Evolutionary conservation across 257 asterid species (phyloP).

Genomic region (Solanum pinnatisectum): DNA sequence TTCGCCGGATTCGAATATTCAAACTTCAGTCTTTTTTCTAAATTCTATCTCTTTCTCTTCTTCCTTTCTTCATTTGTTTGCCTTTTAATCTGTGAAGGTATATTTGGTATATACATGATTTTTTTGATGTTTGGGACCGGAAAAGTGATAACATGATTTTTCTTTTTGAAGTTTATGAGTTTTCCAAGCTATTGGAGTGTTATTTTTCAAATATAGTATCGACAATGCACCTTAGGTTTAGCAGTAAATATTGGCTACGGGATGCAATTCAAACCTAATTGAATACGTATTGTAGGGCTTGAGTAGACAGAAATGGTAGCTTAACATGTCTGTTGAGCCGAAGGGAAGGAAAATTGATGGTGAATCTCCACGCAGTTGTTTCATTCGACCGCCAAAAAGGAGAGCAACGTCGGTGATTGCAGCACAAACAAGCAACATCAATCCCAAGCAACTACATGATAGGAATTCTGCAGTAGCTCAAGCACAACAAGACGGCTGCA

Average conservation of each 20-base stretch:
- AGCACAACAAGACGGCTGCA: constrained; percentile 55
- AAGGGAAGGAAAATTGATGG: constrained; percentile 37
- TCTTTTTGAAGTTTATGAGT: neutral
- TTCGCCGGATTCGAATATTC: neutral
- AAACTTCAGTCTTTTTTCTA: neutral
- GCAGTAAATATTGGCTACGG: neutral
- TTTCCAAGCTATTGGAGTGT: neutral
- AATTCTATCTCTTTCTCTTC: neutral
- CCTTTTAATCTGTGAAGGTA: neutral
- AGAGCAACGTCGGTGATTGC: constrained; percentile 12
- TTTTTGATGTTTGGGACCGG: neutral
- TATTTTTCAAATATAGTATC: neutral
- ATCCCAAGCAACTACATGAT: constrained; percentile 35
- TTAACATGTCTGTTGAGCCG: constrained; percentile 5
- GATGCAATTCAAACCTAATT: neutral
- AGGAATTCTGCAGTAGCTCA: constrained; percentile 54
- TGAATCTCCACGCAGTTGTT: constrained; percentile 16
- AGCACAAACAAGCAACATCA: constrained; percentile 9
- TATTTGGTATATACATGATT: neutral
- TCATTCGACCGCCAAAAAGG: neutral
- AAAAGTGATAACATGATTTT: neutral
- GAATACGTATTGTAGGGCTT: neutral
- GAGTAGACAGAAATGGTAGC: neutral
- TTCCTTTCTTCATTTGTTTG: neutral
- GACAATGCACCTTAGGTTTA: neutral